Evolutionary conservation across 1,284 basidiomycete genomes (phyloP), one percentile per base, ranked within the genome.

Genomic region (Inonotus obliquus): DNA sequence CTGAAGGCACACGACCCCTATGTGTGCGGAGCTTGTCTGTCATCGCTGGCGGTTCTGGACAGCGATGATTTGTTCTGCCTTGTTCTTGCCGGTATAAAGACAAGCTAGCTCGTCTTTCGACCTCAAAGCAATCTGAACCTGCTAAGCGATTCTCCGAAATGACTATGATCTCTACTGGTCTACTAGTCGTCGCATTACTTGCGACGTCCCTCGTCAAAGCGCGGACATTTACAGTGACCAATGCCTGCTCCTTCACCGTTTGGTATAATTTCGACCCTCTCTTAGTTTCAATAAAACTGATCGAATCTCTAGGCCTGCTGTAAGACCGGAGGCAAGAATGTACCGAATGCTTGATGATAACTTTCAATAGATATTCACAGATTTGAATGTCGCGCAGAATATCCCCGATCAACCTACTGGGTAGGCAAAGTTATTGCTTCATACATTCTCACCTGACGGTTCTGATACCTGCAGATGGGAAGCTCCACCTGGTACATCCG

Each of bases 151-250:
- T 2, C 21, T n/a, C 45, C 17, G 21, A 10, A 4, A 2, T 4
- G 23, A 49, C n/a, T 9, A 49, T 49, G 47, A 49, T 27, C 25
- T 25, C 47, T 49, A 23, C 23, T 29, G 44, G 68, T 71, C n/a
- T 65, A 65, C 19, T 53, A 13, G 9, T 25, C 13, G 4, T 49
- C 23, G 47, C 17, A 44, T 11, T n/a, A 14, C 41, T 44, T 17
- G 7, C 17, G n/a, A 44, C 41, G 6, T 17, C 47, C n/a, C 23
- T 49, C 23, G 71, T 68, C 25, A 65, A 71, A 51, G 77, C 75
- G 55, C 74, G 80, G 55, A 76, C 74, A 14, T 73, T 79, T 61
- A 78, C 75, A 11, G 72, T 69, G 11, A 23, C 48, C 38, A 70
- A 71, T 49, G 57, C 32, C 4, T 69, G 68, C 53, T 59, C 59